These are phyloP conservation scores for Gamsiella multidivaricata DNA, from an alignment of 192 early-diverging fungal species.

Conservation along the genomic window DNA sequence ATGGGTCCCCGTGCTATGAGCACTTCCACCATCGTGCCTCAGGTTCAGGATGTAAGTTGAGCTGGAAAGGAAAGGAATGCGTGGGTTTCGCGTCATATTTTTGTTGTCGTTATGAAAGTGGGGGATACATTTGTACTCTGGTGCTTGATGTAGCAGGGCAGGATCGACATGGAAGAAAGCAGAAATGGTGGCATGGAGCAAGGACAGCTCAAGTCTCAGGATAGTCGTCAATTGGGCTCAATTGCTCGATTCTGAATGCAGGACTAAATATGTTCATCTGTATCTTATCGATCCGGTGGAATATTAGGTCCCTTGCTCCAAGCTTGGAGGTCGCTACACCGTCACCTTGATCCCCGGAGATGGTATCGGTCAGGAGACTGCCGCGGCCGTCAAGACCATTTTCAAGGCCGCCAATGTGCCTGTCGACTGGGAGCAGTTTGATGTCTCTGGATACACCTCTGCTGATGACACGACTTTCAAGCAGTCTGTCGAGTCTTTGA, in stretches of 20 bases:
- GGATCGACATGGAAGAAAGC: not conserved
- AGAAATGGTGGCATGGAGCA: not conserved
- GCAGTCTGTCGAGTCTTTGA: constrained; percentile 90
- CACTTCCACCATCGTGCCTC: constrained; percentile 45
- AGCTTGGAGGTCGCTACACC: constrained; percentile 95
- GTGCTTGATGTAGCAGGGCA: not conserved
- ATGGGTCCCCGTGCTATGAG: constrained; percentile 56
- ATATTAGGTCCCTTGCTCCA: constrained; percentile 59
- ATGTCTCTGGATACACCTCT: constrained; percentile 92
- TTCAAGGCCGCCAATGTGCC: constrained; percentile 95
- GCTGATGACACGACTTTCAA: constrained; percentile 85
- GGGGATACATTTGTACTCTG: not conserved
- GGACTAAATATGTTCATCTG: no score
- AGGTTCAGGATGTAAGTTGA: constrained; percentile 52
- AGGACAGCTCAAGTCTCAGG: not conserved
- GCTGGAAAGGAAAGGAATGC: not conserved
- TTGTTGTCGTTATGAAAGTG: no score
- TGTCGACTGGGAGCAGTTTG: constrained; percentile 97
- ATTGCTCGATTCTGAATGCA: not conserved
- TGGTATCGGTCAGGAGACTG: constrained; percentile 96
- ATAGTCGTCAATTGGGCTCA: no score
- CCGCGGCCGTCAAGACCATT: constrained; percentile 90
- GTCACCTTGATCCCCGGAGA: constrained; percentile 99
- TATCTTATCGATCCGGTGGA: not conserved
- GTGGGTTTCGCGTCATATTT: no score